Conservation (phyloP, 192 early-diverging fungal genomes). For the Gaertneriomyces semiglobifer region DNA sequence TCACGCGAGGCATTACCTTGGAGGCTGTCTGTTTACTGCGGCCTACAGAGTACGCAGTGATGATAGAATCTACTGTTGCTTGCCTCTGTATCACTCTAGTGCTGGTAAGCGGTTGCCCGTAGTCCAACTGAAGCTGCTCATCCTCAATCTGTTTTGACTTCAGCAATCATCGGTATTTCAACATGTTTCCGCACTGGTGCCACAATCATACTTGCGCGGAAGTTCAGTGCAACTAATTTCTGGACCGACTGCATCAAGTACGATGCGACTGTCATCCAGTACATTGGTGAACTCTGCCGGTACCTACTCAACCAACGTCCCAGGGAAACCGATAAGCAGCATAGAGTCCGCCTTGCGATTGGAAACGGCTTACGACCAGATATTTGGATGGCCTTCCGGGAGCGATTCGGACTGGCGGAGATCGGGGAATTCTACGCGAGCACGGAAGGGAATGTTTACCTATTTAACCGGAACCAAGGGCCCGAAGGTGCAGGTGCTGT, state of each 20-base stretch:
- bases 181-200: constrained; percentile 28
- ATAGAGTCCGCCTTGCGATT: constrained; percentile 53
- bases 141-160: background rate
- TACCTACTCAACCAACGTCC: constrained; percentile 56
- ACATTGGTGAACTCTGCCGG: constrained; percentile 69
- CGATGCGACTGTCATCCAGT: constrained; percentile 40
- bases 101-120: constrained; percentile 26
- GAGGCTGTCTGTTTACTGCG: constrained; percentile 28
- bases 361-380: constrained; percentile 72
- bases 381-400: constrained; percentile 60
- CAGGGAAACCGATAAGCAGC: constrained; percentile 26
- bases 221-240: constrained; percentile 48
- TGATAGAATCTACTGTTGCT: constrained; percentile 53
- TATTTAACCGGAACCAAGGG: constrained; percentile 34
- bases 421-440: constrained; percentile 68
- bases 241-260: constrained; percentile 28
- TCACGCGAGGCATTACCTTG: constrained; percentile 37
- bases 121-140: background rate
- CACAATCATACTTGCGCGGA: constrained; percentile 50
- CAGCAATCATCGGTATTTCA: constrained; percentile 37
- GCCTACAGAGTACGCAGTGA: constrained; percentile 15
- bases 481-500: constrained; percentile 59
- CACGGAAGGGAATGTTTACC: constrained; percentile 58
- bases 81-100: constrained; percentile 65
- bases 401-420: constrained; percentile 55